Conservation (phyloP, 2,329 filamentous ascomycete genomes). For the Pyrenochaeta sp. region DNA sequence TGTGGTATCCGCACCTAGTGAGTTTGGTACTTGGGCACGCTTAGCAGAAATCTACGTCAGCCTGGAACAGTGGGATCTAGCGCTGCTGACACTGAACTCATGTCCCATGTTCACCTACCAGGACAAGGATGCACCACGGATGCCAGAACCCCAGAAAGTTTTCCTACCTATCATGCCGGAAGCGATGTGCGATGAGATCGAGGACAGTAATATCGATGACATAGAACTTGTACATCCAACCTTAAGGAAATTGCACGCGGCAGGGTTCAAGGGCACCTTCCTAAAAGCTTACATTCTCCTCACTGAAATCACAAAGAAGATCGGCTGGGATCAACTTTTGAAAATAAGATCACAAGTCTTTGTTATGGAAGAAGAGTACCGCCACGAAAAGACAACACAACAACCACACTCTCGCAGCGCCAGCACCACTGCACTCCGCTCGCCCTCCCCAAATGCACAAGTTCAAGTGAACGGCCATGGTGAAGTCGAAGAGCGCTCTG, state of each 20-base stretch:
- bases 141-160: conserved; percentile 91
- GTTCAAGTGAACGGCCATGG: conserved; percentile 49
- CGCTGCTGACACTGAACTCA: conserved; percentile 92
- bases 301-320: conserved; percentile 94
- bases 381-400: conserved; percentile 73
- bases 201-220: conserved; percentile 82
- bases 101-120: conserved; percentile 99
- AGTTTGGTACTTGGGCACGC: conserved; percentile 96
- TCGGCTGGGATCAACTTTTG: conserved; percentile 95
- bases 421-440: conserved; percentile 80
- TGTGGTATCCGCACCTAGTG: conserved; percentile 93
- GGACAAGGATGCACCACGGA: conserved; percentile 93
- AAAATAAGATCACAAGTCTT: conserved; percentile 97
- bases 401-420: conserved; percentile 69
- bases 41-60: conserved; percentile 92
- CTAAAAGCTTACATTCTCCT: conserved; percentile 92
- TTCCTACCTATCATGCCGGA: conserved; percentile 87
- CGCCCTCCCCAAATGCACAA: conserved; percentile 61
- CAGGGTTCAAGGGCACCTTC: conserved; percentile 93
- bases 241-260: conserved; percentile 83
- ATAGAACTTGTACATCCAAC: conserved; percentile 88
- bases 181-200: conserved; percentile 93
- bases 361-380: conserved; percentile 99
- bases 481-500: conserved; percentile 36
- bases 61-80: conserved; percentile 96